A percentile compares a stretch with the other conserved stretches of the same genome.
Conservation (phyloP, 768 basidiomycete genomes). For the Suillus cothurnatus region DNA sequence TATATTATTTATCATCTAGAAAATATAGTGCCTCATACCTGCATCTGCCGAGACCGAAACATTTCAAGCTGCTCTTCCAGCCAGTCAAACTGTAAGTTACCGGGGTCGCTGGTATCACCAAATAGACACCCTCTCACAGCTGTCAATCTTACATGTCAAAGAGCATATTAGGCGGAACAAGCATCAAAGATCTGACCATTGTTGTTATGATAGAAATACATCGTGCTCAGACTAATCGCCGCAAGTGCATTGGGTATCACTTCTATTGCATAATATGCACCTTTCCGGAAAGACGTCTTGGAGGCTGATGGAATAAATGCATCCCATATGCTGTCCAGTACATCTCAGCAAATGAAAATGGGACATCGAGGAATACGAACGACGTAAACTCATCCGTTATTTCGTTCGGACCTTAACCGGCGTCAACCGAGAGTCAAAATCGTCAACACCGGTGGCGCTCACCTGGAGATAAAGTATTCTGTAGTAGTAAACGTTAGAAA, state of each 20-base stretch:
- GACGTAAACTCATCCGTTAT: conserved; percentile 68
- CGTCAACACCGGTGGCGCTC: conserved; percentile 16
- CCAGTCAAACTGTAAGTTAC: conserved; percentile 89
- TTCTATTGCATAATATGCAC: conserved; percentile 83
- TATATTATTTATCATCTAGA: background rate
- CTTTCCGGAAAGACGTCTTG: conserved; percentile 76
- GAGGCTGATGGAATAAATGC: conserved; percentile 78
- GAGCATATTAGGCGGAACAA: conserved; percentile 8
- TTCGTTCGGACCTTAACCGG: conserved; percentile 59
- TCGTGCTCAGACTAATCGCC: conserved; percentile 84
- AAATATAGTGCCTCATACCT: conserved; percentile 46
- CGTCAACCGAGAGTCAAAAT: conserved; percentile 8
- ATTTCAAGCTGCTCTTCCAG: conserved; percentile 78
- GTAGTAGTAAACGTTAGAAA: conserved; percentile 16
- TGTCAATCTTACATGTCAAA: conserved; percentile 31
- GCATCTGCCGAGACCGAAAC: conserved; percentile 71
- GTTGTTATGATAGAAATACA: conserved; percentile 91
- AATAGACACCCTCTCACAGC: conserved; percentile 77
- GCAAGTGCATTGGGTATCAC: conserved; percentile 76
- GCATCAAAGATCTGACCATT: conserved; percentile 53
- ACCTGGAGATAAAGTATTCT: conserved; percentile 75
- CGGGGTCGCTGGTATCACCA: conserved; percentile 72
- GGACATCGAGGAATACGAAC: conserved; percentile 42
- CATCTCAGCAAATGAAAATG: conserved; percentile 9
- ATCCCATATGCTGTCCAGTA: conserved; percentile 68